Base-by-base conservation (phyloP, 306 rosid species). In the Bauhinia variegata region DNA sequence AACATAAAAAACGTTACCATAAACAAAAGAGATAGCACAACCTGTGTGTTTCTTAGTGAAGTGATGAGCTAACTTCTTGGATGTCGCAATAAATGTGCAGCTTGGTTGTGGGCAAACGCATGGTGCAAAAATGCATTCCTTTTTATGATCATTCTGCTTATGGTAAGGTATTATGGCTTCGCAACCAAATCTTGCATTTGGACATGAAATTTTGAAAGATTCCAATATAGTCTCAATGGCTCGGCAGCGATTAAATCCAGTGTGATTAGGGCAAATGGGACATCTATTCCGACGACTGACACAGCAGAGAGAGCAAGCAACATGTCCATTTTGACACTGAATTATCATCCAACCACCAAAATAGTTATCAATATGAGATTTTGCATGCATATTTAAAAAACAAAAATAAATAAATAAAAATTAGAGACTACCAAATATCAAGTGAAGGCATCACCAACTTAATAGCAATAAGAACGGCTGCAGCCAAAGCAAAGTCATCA, bases 261-360 rank as follows among this genome's bases (percentile, higher is more conserved):
- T 89, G 36, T 91, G 88, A 79, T 66, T 64, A 28, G 63, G 63
- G 70, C 96, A 88, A 72, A 81, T 52, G 39, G 96, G 85, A 56
- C 96, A 88, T 80, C 87, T 91, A 43, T 88, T 78, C 19, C 39
- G 36, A 69, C 77, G 54, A 70, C 74, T 73, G 46, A 33, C 46
- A 70, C 91, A 83, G 75, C 96, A 88, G 44, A 58, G 60, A 56
- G 85, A 80, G 82, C 95, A 91, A 65, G 95, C 88, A 59, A 82
- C 80, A 56, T 91, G 97, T 15, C 97, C 97, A 77, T 91, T 91
- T 77, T 91, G 92, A 47, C 97, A 91, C 97, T 91, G 84, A 59
- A 77, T 77, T 46, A 37, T 34, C 86, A 74, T 54, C 55, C 18
- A 68, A 76, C 47, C 54, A 80, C 42, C 50, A 37, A 53, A 67